Base-by-base conservation (phyloP, 1,139 yeast species). In the Meyerozyma elateridarum region DNA sequence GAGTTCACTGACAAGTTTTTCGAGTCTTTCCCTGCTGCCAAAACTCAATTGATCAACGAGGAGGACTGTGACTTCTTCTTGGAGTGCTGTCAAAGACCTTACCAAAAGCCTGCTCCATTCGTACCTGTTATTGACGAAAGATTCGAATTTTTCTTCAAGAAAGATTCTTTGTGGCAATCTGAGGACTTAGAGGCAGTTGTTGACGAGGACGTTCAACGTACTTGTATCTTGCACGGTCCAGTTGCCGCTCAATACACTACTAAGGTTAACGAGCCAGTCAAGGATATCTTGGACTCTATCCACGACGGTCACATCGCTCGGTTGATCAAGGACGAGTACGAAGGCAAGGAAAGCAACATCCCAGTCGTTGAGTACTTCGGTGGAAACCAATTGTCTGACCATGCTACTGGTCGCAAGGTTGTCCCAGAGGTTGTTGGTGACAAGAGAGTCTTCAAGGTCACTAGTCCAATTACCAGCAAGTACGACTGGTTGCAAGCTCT, bases 121-220 rank as follows among this genome's bases (percentile, higher is more conserved):
- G 89, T 91, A 48, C 99, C 99, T 31, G 84, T 87, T 18, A 73
- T 91, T 59, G 95, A 93, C 55, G 95, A 85, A 47, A 83, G 87
- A 66, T 88, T 91, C 52, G 96, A 91, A 61, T 82, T 81, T 56
- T 91, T 85, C 76, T 93, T 91, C 76, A 91, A 91, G 79, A 91
- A 91, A 70, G 99, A 91, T 63, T 89, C 97, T 31, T 74, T 91
- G 57, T 91, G 98, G 98, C 99, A 91, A 73, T 85, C 96, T 22
- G 98, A 91, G 70, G 93, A 87, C 57, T 75, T 91, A 54, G 97
- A 89, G 59, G 85, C 96, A 41, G 97, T 91, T 53, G 91, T 85
- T 44, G 98, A 75, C 48, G 89, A 83, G 54, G 99, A 91, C 60
- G 97, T 91, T 44, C 93, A 89, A 64, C 85, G 98, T 73, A 89